These are phyloP conservation scores for Trichocladium antarcticum DNA, from an alignment of 495 filamentous ascomycete genomes.

Conservation along the genomic window DNA sequence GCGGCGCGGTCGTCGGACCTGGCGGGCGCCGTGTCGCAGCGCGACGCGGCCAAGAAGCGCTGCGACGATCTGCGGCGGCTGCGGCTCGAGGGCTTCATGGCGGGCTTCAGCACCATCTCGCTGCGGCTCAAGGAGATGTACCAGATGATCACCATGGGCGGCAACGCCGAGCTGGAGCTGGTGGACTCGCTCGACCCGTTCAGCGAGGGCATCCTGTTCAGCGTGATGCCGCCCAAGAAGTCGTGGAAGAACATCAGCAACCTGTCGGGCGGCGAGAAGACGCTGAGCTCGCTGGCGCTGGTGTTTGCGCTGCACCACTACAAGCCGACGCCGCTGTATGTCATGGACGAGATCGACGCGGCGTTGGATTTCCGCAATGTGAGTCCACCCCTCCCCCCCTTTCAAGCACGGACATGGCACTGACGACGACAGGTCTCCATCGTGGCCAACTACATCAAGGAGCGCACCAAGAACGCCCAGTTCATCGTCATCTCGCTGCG, in stretches of 20 bases:
- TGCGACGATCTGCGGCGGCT: slow-evolving; percentile 83
- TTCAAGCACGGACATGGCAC: background rate
- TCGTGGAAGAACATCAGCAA: slow-evolving; percentile 99
- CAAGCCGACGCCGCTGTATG: slow-evolving; percentile 93
- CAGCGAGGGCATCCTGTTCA: slow-evolving; percentile 91
- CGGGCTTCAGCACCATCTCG: slow-evolving; percentile 91
- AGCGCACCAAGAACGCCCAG: slow-evolving; percentile 96
- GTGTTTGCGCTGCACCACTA: slow-evolving; percentile 98
- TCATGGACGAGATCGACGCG: slow-evolving; percentile 99
- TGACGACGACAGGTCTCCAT: slow-evolving; percentile 67
- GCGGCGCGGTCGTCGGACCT: slow-evolving; percentile 71
- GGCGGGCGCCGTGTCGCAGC: slow-evolving; percentile 55
- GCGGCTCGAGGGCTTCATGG: slow-evolving; percentile 94
- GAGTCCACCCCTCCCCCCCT: slow-evolving; percentile 27
- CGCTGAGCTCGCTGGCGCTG: slow-evolving; percentile 79
- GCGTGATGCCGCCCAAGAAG: slow-evolving; percentile 99
- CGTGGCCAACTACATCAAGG: slow-evolving; percentile 96
- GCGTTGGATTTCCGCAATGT: slow-evolving; percentile 96
- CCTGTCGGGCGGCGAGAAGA: slow-evolving; percentile 92
- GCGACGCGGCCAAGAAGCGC: slow-evolving; percentile 78
- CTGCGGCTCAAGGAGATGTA: slow-evolving; percentile 98
- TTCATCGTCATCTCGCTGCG: slow-evolving; percentile 96
- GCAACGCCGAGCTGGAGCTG: slow-evolving; percentile 92
- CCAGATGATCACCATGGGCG: slow-evolving; percentile 99
- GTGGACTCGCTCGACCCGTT: slow-evolving; percentile 94